Evolutionary conservation across 129 eudicot species (phyloP).

Genomic region (Tagetes patula): DNA sequence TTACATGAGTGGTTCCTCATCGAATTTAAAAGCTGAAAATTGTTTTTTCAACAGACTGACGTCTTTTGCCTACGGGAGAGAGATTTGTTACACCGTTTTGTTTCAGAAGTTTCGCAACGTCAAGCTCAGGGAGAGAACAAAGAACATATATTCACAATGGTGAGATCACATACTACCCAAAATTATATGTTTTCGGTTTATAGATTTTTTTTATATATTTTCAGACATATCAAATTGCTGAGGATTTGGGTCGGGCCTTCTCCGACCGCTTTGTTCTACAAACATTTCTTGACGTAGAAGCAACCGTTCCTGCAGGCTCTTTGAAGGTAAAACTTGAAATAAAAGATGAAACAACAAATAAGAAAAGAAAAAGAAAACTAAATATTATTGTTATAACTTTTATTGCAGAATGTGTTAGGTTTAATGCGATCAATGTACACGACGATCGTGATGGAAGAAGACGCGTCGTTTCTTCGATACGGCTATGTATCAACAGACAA

Average conservation of each 20-base stretch:
- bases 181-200: background rate
- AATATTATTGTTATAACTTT: background rate
- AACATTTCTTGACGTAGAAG: conserved; percentile 74
- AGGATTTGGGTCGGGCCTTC: conserved; percentile 92
- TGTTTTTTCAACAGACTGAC: conserved; percentile 46
- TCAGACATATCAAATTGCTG: conserved; percentile 88
- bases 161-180: conserved; percentile 18
- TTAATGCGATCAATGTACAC: conserved; percentile 73
- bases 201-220: background rate
- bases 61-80: conserved; percentile 73
- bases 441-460: conserved; percentile 75
- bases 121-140: conserved; percentile 72
- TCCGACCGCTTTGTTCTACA: conserved; percentile 65
- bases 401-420: conserved; percentile 59
- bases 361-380: background rate
- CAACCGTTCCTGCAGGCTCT: conserved; percentile 44
- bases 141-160: conserved; percentile 70
- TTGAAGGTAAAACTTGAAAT: conserved; percentile 50
- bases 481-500: conserved; percentile 62
- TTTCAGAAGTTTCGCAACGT: conserved; percentile 55
- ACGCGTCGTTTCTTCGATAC: conserved; percentile 75
- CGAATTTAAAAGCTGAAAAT: background rate
- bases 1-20: background rate
- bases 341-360: background rate
- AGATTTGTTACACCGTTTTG: conserved; percentile 77